Base-by-base conservation (phyloP, 805 yeast genomes). In the Myxozyma nipponensis region DNA sequence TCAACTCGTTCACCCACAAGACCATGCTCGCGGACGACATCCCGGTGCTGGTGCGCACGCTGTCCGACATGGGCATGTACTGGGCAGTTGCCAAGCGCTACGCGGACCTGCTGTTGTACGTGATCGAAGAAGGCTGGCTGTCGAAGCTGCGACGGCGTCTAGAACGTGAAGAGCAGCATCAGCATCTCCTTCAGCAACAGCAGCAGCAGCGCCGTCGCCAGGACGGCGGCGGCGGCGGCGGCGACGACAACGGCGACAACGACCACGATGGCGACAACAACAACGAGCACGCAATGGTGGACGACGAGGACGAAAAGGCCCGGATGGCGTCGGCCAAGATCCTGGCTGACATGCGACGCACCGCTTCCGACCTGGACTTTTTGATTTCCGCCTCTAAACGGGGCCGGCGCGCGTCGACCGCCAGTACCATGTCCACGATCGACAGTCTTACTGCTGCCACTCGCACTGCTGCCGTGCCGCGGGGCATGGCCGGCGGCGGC, bases 51-150 rank as follows among this genome's bases (percentile, higher is more conserved):
- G 50, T 62, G 22, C 25, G 46, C 28, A 45, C 55, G 4, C 49
- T 62, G 10, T 46, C 50, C 18, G 46, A 28, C 3, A 49, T 62
- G 45, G 65, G 64, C 7, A 47, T 37, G 39, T 47, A 44, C 22
- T 62, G 63, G 65, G 41, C 39, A n/a, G 63, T 59, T 13, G 59
- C 65, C 15, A 57, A 54, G 17, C 47, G 63, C 19, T 62, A 60
- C 35, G 53, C 59, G 18, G 52, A 52, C 23, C 42, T 62, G 13
- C 49, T 62, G 22, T 42, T 55, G 18, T 39, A 48, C 39, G 64
- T 62, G 4, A 50, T 60, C 25, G 62, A 62, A 26, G 65, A 62
- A 38, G 63, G 56, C 28, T 59, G 42, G 55, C 49, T 22, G 28
- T 52, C 47, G 44, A 61, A 43, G 39, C 32, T 24, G 36, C 43